These are phyloP conservation scores for Diaporthe humulicola DNA, from an alignment of 2,329 filamentous ascomycete genomes.

Conservation along the genomic window DNA sequence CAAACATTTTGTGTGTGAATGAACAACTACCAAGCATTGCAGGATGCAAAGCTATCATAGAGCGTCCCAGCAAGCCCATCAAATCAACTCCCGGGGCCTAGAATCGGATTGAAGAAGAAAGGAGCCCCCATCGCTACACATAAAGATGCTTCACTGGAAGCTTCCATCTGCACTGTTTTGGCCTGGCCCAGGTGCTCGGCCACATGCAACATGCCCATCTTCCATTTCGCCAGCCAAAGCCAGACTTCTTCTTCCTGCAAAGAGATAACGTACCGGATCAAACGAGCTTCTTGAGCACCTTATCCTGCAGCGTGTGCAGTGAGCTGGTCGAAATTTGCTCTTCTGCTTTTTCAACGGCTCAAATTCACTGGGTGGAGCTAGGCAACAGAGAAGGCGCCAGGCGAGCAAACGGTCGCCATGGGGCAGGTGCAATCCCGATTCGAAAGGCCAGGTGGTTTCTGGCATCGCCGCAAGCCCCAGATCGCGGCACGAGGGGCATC, in stretches of 20 bases:
- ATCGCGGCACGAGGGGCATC: background rate
- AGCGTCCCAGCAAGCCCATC: background rate
- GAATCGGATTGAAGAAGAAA: background rate
- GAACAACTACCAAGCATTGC: background rate
- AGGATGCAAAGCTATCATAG: too few species aligned
- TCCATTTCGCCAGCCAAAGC: background rate
- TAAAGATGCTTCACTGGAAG: background rate
- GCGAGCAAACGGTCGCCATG: background rate
- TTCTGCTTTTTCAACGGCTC: background rate
- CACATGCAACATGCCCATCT: too few species aligned
- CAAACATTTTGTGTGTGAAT: background rate
- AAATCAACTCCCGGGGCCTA: background rate
- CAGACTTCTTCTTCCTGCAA: background rate
- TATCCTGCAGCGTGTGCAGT: too few species aligned
- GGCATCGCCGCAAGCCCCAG: background rate
- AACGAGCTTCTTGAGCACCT: background rate
- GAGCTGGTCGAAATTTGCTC: background rate
- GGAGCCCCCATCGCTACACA: background rate
- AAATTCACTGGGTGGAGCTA: background rate
- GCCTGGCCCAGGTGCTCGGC: background rate
- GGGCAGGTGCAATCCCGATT: conserved; percentile 12
- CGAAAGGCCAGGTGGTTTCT: background rate
- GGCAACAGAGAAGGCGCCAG: background rate
- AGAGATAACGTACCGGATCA: background rate
- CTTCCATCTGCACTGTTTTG: background rate